Percentiles rank a stretch among this genome's conserved stretches.
phyloP scores from a whole-genome alignment of 768 basidiomycete genomes.

The Tulasnella sp. region DNA sequence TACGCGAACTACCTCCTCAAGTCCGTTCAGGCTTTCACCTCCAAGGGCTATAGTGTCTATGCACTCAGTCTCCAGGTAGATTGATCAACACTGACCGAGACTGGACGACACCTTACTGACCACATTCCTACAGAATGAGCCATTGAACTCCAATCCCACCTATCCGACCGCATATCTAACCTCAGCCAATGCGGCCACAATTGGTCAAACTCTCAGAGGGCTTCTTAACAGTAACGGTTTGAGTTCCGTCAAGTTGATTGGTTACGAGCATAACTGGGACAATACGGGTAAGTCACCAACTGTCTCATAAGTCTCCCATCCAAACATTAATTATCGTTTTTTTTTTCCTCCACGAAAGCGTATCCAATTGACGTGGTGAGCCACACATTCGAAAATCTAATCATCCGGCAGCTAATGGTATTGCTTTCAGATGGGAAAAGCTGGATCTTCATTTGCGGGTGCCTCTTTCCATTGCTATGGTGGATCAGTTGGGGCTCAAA shows the following conservation, averaged over 20 bases:
- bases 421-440: slow-evolving; percentile 32
- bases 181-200: slow-evolving; percentile 58
- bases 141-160: slow-evolving; percentile 60
- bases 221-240: slow-evolving; percentile 68
- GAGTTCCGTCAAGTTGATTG: slow-evolving; percentile 50
- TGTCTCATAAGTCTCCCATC: not conserved
- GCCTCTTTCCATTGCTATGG: slow-evolving; percentile 75
- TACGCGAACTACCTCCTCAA: slow-evolving; percentile 68
- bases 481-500: slow-evolving; percentile 59
- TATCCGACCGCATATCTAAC: slow-evolving; percentile 68
- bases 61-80: slow-evolving; percentile 63
- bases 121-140: slow-evolving; percentile 53
- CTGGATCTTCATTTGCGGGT: slow-evolving; percentile 47
- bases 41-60: slow-evolving; percentile 61
- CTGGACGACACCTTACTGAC: slow-evolving; percentile 12
- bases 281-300: slow-evolving; percentile 46
- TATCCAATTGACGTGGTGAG: slow-evolving; percentile 64
- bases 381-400: slow-evolving; percentile 3
- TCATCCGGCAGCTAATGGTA: not conserved
- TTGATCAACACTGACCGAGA: not conserved
- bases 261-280: slow-evolving; percentile 73
- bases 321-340: slow-evolving; percentile 38
- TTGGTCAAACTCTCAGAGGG: slow-evolving; percentile 59
- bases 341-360: slow-evolving; percentile 36
- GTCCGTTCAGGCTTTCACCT: slow-evolving; percentile 67